These are phyloP conservation scores for Pythium insidiosum DNA, from an alignment of 352 stramenopile genomes.

Conservation along the genomic window DNA sequence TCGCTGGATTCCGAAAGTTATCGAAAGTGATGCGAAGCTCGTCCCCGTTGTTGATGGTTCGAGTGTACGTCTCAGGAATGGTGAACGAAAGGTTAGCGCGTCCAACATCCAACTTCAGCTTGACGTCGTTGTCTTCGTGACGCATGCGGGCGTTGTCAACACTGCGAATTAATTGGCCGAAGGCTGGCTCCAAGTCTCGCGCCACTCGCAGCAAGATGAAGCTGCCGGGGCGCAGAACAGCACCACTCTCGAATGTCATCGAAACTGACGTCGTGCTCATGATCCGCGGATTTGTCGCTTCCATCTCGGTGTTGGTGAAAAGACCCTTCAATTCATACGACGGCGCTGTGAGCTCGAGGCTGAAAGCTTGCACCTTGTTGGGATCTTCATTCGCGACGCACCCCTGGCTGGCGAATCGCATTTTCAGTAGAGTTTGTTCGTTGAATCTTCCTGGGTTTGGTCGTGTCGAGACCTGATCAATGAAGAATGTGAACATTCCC, in stretches of 20 bases:
- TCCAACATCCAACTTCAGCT: conserved; percentile 40
- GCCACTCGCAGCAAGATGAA: conserved; percentile 71
- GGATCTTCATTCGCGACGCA: conserved; percentile 23
- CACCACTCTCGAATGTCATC: conserved; percentile 53
- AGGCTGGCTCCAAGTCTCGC: conserved; percentile 39
- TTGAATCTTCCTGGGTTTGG: conserved; percentile 45
- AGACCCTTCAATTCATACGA: conserved; percentile 47
- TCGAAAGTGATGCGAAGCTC: conserved; percentile 49
- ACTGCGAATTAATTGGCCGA: conserved; percentile 44
- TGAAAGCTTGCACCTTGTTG: conserved; percentile 39
- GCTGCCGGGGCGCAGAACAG: conserved; percentile 37
- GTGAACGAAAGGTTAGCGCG: conserved; percentile 64
- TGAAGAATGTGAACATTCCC: conserved; percentile 35
- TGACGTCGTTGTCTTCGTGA: conserved; percentile 18
- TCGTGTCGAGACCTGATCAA: conserved; percentile 58
- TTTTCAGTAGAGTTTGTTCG: conserved; percentile 35
- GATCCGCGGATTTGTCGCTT: conserved; percentile 32
- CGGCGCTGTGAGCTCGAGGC: conserved; percentile 36
- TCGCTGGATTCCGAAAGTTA: conserved; percentile 55
- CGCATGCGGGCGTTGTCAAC: conserved; percentile 37
- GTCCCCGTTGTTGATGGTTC: conserved; percentile 73
- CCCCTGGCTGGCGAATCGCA: conserved; percentile 49
- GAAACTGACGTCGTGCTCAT: conserved; percentile 42
- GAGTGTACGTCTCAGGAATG: conserved; percentile 47
- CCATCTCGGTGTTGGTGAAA: conserved; percentile 45